A percentile compares a stretch with the other conserved stretches of the same genome.
Evolutionary conservation across 192 early-diverging fungal species (phyloP).

Genomic region (Linnemannia exigua): DNA sequence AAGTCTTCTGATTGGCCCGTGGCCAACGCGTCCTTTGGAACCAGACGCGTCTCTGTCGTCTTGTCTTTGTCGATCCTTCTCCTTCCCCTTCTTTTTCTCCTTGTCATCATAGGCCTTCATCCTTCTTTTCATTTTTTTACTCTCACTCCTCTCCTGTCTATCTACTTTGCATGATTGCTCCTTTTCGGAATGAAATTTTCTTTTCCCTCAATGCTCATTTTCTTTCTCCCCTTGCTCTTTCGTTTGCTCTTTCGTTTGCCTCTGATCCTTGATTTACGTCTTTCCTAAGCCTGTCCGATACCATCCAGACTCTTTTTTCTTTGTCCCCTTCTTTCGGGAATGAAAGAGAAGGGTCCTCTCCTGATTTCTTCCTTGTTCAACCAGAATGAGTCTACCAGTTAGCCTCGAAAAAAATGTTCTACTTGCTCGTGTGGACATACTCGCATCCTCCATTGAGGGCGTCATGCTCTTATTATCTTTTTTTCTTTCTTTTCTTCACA

Average conservation of each 20-base stretch:
- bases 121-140: not conserved
- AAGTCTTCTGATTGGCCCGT: not conserved
- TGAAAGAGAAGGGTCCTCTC: not conserved
- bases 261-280: not conserved
- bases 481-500: not conserved
- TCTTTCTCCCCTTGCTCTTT: not conserved
- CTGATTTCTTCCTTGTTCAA: not conserved
- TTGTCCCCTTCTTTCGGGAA: not conserved
- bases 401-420: not conserved
- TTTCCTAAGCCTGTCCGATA: not conserved
- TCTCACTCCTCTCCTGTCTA: not conserved
- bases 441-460: not conserved
- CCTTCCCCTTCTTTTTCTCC: not conserved
- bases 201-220: not conserved
- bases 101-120: not conserved
- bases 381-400: not conserved
- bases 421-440: not conserved
- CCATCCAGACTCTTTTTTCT: not conserved
- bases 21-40: not conserved
- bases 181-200: not conserved
- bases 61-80: not conserved
- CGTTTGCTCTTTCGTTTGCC: not conserved
- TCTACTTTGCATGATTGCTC: conserved; percentile 2
- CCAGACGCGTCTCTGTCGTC: not conserved
- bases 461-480: not conserved